Base-by-base conservation (phyloP, 164 flowering plant genomes). In the Berberis thunbergii region DNA sequence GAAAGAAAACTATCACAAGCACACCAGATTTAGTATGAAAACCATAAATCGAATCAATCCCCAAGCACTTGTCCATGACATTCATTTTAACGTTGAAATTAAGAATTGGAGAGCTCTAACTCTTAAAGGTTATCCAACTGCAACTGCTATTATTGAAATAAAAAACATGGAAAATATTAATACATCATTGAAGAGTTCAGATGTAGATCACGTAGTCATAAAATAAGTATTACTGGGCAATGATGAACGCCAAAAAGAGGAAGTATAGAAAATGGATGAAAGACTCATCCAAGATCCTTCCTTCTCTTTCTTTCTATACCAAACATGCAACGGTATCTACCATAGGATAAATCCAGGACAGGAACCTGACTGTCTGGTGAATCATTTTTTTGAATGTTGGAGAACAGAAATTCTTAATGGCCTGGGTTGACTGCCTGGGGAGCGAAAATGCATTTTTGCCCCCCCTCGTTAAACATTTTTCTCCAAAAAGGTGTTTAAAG, bases 161-260 rank as follows among this genome's bases (percentile, higher is more conserved):
- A 41, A 59, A 59, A 26, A 26, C 26, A 26, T 26, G 26, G 26
- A 0, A 26, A 26, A 26, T 26, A 26, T 26, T 26, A 26, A 26
- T 26, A 26, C 26, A 26, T 26, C 26, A 26, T 26, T 26, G 54
- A 48, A 61, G 64, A 11, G 44, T 61, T 44, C 65, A 41, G 43
- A 62, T 62, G 65, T 62, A 62, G 65, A 45, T 12, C 65, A 62
- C 1, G 13, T 62, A 62, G n/a, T n/a, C 65, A 62, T 43, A 41
- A 41, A 41, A 26, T 60, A 40, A 6, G 48, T 26, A 62, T 7
- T 50, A 49, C 2, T 4, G 46, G 40, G 65, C 57, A 50, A 50
- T 40, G 61, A 58, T 41, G 43, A 43, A 58, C 42, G 13, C 45
- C 5, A 7, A 12, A 12, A 49, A 62, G 57, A 50, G 57, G 10